Evolutionary conservation across 257 asterid species (phyloP).

Genomic region (Nicotiana tomentosiformis): DNA sequence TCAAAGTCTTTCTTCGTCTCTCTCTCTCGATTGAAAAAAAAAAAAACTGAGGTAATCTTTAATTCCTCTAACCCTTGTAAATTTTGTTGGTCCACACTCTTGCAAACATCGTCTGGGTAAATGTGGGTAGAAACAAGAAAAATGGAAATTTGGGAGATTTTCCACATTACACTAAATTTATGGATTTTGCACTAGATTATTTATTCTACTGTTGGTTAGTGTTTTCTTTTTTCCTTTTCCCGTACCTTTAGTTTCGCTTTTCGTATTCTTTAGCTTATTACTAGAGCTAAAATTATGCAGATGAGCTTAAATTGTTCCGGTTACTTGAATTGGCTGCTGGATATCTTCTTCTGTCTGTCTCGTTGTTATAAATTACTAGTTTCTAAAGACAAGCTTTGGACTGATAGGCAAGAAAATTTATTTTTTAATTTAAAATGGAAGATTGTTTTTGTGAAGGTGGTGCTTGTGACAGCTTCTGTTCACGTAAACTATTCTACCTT

Average conservation of each 20-base stretch:
- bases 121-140: neutral
- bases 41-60: neutral
- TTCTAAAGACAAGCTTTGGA: neutral
- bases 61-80: neutral
- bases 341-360: too few species aligned
- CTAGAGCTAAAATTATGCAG: neutral
- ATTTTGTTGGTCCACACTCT: neutral
- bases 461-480: too few species aligned
- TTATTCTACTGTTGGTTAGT: neutral
- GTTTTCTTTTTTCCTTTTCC: neutral
- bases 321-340: neutral
- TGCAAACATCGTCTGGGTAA: neutral
- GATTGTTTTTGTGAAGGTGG: too few species aligned
- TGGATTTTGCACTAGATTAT: neutral
- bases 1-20: neutral
- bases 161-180: too few species aligned
- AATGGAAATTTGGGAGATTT: neutral
- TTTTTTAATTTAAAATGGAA: neutral
- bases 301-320: neutral
- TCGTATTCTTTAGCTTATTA: neutral
- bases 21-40: neutral
- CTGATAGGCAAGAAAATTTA: neutral
- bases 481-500: too few species aligned
- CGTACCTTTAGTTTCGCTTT: neutral
- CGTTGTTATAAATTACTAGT: too few species aligned